Base-by-base conservation (phyloP, 2,329 filamentous ascomycete species). In the Neofusicoccum ribis region DNA sequence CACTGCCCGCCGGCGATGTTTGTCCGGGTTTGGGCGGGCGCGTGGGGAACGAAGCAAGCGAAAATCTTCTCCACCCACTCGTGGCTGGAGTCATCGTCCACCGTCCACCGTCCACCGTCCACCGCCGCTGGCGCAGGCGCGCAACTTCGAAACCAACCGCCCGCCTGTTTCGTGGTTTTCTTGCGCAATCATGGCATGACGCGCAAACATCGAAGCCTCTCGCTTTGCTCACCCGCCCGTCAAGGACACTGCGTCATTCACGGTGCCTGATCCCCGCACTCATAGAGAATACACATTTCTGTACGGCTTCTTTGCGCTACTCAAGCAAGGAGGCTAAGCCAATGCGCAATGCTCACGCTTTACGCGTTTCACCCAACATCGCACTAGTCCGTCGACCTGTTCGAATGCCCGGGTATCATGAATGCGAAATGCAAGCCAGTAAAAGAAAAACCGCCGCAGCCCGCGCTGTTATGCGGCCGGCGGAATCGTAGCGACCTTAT, bases 351-450 rank as follows among this genome's bases (percentile, higher is more conserved):
- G 27, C 31, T 27, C 56, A 23, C 43, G 31, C 43, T 37, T 37
- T 60, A 11, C 56, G 43, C 27, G 56, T 49, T 47, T 39, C 43
- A 47, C 56, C 56, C 56, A 46, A 59, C 56, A 59, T 59, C 56
- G 56, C 43, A 60, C 43, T 47, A 60, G 56, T 49, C 56, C 31
- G 31, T 37, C 43, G 56, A 60, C 56, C 43, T 60, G 56, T 60
- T 37, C 43, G 56, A 47, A 60, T 60, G 56, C 43, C 43, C 31
- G 56, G 56, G 56, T 60, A 60, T 60, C 56, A 60, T 60, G 44
- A 47, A 47, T 47, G 56, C 43, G 15, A 47, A 44, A 47, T 37
- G 43, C 43, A 36, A 60, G 31, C 31, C 41, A 23, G 56, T 20
- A 34, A 20, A 46, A 11, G 12, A n/a, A 50, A 15, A 50, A 37